These are phyloP conservation scores for Hygrophorus pudorinus DNA, from an alignment of 768 basidiomycete genomes.

Conservation along the genomic window DNA sequence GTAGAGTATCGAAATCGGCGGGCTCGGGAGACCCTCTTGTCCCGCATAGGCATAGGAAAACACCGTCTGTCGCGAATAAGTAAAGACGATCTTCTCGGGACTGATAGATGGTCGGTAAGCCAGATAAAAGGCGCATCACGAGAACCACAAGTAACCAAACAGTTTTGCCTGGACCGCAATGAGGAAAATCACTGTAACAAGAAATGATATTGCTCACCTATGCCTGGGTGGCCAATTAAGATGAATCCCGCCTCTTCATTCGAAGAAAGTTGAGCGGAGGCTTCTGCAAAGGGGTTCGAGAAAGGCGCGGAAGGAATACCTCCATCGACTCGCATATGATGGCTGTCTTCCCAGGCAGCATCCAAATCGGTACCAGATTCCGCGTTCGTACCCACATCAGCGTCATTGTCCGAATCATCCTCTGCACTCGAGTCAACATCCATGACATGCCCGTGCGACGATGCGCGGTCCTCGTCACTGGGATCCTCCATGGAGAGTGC, in stretches of 20 bases:
- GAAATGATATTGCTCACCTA: conserved; percentile 9
- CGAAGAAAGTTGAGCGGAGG: background rate
- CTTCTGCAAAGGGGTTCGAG: background rate
- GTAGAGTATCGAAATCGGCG: conserved; percentile 6
- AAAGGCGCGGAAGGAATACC: conserved; percentile 3
- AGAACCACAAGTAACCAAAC: conserved; percentile 6
- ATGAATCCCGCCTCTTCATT: conserved; percentile 2
- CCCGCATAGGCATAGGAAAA: conserved; percentile 6
- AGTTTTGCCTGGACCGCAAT: conserved; percentile 3
- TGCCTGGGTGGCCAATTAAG: conserved; percentile 11
- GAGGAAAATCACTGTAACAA: conserved; percentile 6
- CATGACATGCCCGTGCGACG: too few relatives aligned
- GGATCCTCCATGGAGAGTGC: conserved; percentile 2
- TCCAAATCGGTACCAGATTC: too few relatives aligned
- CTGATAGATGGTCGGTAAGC: conserved; percentile 11
- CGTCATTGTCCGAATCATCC: too few relatives aligned
- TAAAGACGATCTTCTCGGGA: conserved; percentile 7
- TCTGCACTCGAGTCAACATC: too few relatives aligned
- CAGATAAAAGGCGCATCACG: conserved; percentile 10
- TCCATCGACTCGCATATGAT: conserved; percentile 6
- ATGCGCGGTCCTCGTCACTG: too few relatives aligned
- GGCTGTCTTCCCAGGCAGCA: conserved; percentile 6
- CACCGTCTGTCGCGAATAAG: conserved; percentile 9
- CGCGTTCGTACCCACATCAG: too few relatives aligned
- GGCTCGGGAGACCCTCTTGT: conserved; percentile 4